Conservation (phyloP, 2,329 filamentous ascomycete genomes). For the Fusarium dlaminii region DNA sequence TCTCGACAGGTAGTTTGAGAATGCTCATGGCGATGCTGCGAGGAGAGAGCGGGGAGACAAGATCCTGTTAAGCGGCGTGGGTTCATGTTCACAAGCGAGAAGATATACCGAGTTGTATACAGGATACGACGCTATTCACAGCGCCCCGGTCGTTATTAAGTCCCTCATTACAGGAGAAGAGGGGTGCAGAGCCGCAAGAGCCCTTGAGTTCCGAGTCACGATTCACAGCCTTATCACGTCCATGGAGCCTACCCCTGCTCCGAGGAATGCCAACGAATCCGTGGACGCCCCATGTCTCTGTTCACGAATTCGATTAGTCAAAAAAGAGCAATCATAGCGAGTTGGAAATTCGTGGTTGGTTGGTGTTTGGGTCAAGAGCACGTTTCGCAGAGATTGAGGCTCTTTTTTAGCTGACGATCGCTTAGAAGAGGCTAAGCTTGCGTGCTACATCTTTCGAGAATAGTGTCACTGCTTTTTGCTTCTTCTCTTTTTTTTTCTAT, state of each 20-base stretch:
- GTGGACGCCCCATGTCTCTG: slow-evolving; percentile 1
- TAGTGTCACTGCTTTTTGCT: not conserved
- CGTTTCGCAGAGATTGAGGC: slow-evolving; percentile 1
- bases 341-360: not conserved
- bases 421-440: not conserved
- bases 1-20: slow-evolving; percentile 66
- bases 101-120: not conserved
- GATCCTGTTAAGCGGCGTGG: not conserved
- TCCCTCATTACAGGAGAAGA: not conserved
- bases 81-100: slow-evolving; percentile 18
- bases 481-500: not conserved
- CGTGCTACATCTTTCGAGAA: not conserved
- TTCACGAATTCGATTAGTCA: not conserved
- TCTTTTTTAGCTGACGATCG: not conserved
- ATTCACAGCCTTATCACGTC: not conserved
- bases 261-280: not conserved
- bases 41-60: not conserved
- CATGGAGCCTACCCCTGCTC: not conserved
- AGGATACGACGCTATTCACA: slow-evolving; percentile 9
- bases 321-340: not conserved
- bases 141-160: slow-evolving; percentile 8
- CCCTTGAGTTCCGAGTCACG: not conserved
- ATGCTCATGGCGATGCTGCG: slow-evolving; percentile 52
- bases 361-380: not conserved
- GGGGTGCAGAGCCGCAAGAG: slow-evolving; percentile 23